Evolutionary conservation across 768 basidiomycete species (phyloP).

Genomic region (Sarcomyxa edulis): DNA sequence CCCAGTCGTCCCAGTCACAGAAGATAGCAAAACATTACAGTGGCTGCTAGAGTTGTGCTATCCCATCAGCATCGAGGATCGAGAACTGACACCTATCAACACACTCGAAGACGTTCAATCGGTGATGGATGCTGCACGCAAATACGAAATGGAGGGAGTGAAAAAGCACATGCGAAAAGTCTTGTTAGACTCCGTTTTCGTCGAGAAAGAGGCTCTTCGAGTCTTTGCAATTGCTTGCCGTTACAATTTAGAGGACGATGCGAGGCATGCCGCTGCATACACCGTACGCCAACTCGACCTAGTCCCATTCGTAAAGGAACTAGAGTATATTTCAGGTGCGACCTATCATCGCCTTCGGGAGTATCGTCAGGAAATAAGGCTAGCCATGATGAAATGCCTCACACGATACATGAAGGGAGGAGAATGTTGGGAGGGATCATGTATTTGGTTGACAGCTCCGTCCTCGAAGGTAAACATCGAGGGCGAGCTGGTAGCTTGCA

Average conservation of each 20-base stretch:
- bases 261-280: conserved; percentile 25
- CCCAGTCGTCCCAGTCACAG: conserved; percentile 43
- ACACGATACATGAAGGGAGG: too few species aligned
- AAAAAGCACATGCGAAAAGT: conserved; percentile 23
- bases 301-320: conserved; percentile 29
- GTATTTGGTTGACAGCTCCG: too few species aligned
- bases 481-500: too few species aligned
- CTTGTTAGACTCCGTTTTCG: conserved; percentile 26
- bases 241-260: conserved; percentile 29
- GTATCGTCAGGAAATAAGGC: too few species aligned
- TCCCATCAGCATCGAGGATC: conserved; percentile 32
- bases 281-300: too few species aligned
- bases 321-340: conserved; percentile 35
- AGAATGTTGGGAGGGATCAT: too few species aligned
- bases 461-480: too few species aligned
- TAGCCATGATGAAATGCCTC: too few species aligned
- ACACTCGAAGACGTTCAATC: conserved; percentile 34
- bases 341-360: conserved; percentile 34
- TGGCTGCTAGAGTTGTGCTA: conserved; percentile 43
- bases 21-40: conserved; percentile 34
- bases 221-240: conserved; percentile 38
- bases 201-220: conserved; percentile 32
- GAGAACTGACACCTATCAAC: conserved; percentile 21
- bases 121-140: conserved; percentile 40
- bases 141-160: conserved; percentile 46